phyloP scores from a whole-genome alignment of 2,329 filamentous ascomycete species.

The Colletotrichum limetticola region DNA sequence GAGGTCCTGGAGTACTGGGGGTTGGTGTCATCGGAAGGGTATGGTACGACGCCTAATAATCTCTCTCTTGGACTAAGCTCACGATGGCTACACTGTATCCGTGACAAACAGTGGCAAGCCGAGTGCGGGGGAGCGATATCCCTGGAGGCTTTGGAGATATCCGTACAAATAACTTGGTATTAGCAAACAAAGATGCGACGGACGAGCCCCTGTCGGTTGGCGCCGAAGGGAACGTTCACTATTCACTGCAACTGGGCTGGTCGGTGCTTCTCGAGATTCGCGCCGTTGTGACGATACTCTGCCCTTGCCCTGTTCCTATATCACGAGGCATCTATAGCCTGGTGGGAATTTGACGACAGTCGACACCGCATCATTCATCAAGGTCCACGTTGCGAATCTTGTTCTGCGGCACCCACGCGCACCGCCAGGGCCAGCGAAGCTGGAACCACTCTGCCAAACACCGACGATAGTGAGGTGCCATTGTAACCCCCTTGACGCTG shows the following conservation, averaged over 20 bases:
- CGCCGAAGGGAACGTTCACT: constrained; percentile 6
- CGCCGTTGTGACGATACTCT: neutral
- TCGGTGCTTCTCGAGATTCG: neutral
- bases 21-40: neutral
- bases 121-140: constrained; percentile 11
- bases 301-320: constrained; percentile 12
- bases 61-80: neutral
- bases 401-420: neutral
- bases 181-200: constrained; percentile 19
- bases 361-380: neutral
- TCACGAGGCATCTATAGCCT: constrained; percentile 4
- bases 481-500: constrained; percentile 23
- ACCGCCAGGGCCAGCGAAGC: constrained; percentile 3
- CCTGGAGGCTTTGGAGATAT: constrained; percentile 7
- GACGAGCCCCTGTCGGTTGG: constrained; percentile 15
- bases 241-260: neutral
- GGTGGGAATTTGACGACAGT: neutral
- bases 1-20: neutral
- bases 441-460: neutral
- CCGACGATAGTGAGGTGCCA: constrained; percentile 14
- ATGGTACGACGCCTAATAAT: neutral
- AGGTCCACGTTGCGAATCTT: constrained; percentile 10
- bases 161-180: neutral
- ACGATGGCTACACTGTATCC: constrained; percentile 22
- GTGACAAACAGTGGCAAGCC: neutral